A percentile compares a stretch with the other conserved stretches of the same genome.
phyloP scores from a whole-genome alignment of 768 basidiomycete genomes.

The Pleurotus giganteus region DNA sequence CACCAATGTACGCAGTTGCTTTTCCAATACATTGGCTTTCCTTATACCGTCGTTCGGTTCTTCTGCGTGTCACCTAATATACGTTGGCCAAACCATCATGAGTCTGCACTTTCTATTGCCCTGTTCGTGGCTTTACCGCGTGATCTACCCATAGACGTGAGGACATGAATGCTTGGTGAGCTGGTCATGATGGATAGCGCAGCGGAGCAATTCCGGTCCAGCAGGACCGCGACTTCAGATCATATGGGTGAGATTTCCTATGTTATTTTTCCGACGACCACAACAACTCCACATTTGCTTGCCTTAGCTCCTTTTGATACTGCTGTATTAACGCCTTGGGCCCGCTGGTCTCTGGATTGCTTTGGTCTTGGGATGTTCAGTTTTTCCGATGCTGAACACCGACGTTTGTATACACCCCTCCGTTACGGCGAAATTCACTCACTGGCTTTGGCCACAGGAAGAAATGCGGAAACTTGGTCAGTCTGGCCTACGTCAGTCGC shows the following conservation, averaged over 20 bases:
- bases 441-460: not conserved
- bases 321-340: not conserved
- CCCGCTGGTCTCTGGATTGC: not conserved
- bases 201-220: conserved; percentile 8
- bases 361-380: not conserved
- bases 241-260: conserved; percentile 1
- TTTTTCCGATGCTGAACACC: not conserved
- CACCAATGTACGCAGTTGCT: too few relatives aligned
- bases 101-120: too few relatives aligned
- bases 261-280: not conserved
- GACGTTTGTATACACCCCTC: not conserved
- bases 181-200: not conserved
- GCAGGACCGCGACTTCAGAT: not conserved
- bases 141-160: too few relatives aligned
- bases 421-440: not conserved
- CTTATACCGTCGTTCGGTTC: too few relatives aligned
- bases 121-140: not conserved
- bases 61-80: too few relatives aligned
- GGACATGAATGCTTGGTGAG: too few relatives aligned
- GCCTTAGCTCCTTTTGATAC: not conserved
- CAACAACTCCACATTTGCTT: conserved; percentile 7
- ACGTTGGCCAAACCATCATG: too few relatives aligned
- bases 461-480: conserved; percentile 4
- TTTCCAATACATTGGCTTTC: too few relatives aligned
- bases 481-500: not conserved